Evolutionary conservation across 2,329 filamentous ascomycete species (phyloP).

Genomic region (Ceratocystis variospora): DNA sequence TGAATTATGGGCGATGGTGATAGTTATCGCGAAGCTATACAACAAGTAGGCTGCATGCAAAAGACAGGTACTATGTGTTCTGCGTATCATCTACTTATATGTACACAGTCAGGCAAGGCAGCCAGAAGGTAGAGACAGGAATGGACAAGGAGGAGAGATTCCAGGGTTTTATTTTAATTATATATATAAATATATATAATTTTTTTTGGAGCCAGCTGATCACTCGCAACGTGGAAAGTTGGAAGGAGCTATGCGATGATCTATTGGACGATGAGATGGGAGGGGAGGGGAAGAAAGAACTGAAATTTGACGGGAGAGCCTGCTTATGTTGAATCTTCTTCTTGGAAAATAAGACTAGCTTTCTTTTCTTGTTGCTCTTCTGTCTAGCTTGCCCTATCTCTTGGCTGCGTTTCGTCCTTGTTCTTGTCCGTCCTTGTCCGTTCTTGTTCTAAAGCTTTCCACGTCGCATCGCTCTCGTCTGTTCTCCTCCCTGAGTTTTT

Average conservation of each 20-base stretch:
- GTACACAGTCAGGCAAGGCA: not conserved
- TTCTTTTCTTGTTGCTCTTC: slow-evolving; percentile 9
- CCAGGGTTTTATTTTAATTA: not conserved
- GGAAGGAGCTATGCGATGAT: slow-evolving; percentile 2
- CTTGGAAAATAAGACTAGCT: not conserved
- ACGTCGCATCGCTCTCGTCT: not conserved
- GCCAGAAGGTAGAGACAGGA: not conserved
- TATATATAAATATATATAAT: not conserved
- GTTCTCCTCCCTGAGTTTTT: not conserved
- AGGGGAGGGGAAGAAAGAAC: not conserved
- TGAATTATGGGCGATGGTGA: not conserved
- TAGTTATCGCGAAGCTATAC: no score
- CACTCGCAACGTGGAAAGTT: not conserved
- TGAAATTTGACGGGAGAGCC: not conserved
- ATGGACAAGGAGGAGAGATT: not conserved
- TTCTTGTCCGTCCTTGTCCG: not conserved
- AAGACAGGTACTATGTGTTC: no score
- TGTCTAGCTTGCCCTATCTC: not conserved
- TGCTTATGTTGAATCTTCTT: slow-evolving; percentile 8
- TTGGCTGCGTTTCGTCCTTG: not conserved
- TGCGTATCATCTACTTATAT: not conserved
- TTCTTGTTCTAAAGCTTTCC: not conserved
- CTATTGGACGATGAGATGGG: not conserved
- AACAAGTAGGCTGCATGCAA: no score
- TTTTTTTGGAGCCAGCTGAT: not conserved